phyloP scores from a whole-genome alignment of 2,329 filamentous ascomycete genomes.

The Neopestalotiopsis rosae region DNA sequence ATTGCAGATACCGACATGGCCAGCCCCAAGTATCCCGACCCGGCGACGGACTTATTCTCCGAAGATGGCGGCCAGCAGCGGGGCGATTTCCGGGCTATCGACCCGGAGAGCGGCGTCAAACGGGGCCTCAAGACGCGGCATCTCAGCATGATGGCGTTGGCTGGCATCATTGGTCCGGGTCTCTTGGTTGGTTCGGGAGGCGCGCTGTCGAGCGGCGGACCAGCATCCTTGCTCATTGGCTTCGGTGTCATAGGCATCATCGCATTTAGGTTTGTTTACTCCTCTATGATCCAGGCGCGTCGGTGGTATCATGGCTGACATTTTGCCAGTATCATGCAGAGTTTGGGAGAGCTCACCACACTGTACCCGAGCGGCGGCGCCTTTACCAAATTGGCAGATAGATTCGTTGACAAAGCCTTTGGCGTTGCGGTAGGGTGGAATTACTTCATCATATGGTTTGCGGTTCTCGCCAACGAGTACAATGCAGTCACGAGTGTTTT shows the following conservation, averaged over 20 bases:
- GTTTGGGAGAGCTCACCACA: slow-evolving; percentile 75
- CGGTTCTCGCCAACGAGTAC: slow-evolving; percentile 73
- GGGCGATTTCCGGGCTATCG: slow-evolving; percentile 14
- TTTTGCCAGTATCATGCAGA: slow-evolving; percentile 69
- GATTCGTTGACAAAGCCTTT: slow-evolving; percentile 74
- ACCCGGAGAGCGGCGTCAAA: slow-evolving; percentile 65
- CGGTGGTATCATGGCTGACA: neutral
- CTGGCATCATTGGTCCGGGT: slow-evolving; percentile 70
- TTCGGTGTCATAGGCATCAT: slow-evolving; percentile 76
- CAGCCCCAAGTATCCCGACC: slow-evolving; percentile 7
- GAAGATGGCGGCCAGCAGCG: slow-evolving; percentile 7
- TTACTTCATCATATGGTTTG: slow-evolving; percentile 72
- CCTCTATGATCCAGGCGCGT: neutral
- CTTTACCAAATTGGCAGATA: slow-evolving; percentile 72
- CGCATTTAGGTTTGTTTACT: slow-evolving; percentile 45
- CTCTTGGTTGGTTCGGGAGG: slow-evolving; percentile 75
- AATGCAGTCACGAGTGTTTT: slow-evolving; percentile 72
- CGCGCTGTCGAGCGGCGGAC: slow-evolving; percentile 71
- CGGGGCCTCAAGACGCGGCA: slow-evolving; percentile 68
- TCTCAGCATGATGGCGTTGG: slow-evolving; percentile 69
- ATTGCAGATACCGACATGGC: slow-evolving; percentile 11
- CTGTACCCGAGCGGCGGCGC: slow-evolving; percentile 74
- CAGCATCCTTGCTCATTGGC: slow-evolving; percentile 74
- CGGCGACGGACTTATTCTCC: neutral
- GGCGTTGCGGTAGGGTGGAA: slow-evolving; percentile 74